phyloP scores from a whole-genome alignment of 768 basidiomycete species.

The Leucosporidium creatinivorum region DNA sequence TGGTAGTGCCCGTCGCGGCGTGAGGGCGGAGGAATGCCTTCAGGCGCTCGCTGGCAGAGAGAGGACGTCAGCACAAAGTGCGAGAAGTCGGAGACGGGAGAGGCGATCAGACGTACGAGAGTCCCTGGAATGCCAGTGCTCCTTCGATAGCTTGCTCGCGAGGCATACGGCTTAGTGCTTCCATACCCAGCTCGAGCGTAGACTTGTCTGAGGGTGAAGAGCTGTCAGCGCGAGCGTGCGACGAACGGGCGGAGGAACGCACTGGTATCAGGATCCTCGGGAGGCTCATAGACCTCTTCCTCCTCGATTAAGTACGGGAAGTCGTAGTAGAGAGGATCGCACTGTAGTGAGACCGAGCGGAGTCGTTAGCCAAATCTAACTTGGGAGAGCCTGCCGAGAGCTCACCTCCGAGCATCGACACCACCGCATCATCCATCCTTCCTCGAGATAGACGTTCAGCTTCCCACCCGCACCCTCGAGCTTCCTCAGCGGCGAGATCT shows the following conservation, averaged over 20 bases:
- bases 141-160: conserved; percentile 33
- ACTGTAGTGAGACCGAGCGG: conserved; percentile 12
- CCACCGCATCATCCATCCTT: conserved; percentile 30
- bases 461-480: conserved; percentile 7
- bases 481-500: not conserved
- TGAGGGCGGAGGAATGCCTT: conserved; percentile 30
- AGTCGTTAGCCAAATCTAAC: not conserved
- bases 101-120: conserved; percentile 8
- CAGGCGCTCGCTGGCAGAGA: conserved; percentile 24
- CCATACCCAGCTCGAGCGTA: conserved; percentile 34
- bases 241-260: not conserved
- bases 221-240: too few species aligned
- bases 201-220: conserved; percentile 19
- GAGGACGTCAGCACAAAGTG: not conserved
- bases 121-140: conserved; percentile 20
- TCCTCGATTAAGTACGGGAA: conserved; percentile 34
- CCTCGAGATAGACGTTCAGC: conserved; percentile 30
- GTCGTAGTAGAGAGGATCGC: conserved; percentile 12
- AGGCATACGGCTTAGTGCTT: conserved; percentile 31
- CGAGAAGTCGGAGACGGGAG: too few species aligned
- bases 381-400: not conserved
- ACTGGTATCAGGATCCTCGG: conserved; percentile 32
- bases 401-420: conserved; percentile 35
- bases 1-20: conserved; percentile 26
- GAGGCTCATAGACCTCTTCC: conserved; percentile 34